Conservation (phyloP, 176 grass and related monocot genomes). For the Oryza brachyantha region DNA sequence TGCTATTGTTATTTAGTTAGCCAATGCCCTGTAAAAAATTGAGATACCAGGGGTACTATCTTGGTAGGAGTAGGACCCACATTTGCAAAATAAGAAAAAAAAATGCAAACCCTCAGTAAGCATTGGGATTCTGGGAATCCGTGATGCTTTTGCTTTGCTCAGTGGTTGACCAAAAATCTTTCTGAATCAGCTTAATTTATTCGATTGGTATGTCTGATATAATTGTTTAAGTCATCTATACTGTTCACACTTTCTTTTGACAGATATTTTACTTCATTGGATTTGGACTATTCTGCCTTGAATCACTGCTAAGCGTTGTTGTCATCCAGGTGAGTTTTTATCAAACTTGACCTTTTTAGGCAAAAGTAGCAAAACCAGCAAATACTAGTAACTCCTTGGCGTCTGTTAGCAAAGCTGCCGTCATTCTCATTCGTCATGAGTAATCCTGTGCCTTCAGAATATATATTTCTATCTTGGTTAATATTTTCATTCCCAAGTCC, state of each 20-base stretch:
- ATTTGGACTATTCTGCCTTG: slow-evolving; percentile 86
- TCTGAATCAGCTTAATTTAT: not conserved
- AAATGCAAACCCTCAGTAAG: not conserved
- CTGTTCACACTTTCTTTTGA: slow-evolving; percentile 20
- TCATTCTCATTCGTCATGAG: not conserved
- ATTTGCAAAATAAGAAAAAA: too few relatives aligned
- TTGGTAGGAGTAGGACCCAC: not conserved
- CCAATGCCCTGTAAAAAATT: not conserved
- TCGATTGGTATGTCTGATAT: not conserved
- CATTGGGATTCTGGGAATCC: not conserved
- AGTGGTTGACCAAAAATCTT: not conserved
- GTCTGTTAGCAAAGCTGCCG: not conserved
- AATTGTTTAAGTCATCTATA: slow-evolving; percentile 2
- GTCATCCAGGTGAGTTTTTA: slow-evolving; percentile 77
- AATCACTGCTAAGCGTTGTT: slow-evolving; percentile 70
- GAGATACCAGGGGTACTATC: not conserved
- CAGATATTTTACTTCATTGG: slow-evolving; percentile 98
- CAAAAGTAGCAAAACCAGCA: too few relatives aligned
- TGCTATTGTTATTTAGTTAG: not conserved
- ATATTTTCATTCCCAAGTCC: not conserved
- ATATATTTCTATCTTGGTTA: not conserved
- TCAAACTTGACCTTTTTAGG: not conserved
- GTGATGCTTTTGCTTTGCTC: not conserved
- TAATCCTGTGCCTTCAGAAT: not conserved
- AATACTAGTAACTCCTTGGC: not conserved